Conservation (phyloP, 805 yeast genomes). For the Cyberlindnera samutprakarnensis region DNA sequence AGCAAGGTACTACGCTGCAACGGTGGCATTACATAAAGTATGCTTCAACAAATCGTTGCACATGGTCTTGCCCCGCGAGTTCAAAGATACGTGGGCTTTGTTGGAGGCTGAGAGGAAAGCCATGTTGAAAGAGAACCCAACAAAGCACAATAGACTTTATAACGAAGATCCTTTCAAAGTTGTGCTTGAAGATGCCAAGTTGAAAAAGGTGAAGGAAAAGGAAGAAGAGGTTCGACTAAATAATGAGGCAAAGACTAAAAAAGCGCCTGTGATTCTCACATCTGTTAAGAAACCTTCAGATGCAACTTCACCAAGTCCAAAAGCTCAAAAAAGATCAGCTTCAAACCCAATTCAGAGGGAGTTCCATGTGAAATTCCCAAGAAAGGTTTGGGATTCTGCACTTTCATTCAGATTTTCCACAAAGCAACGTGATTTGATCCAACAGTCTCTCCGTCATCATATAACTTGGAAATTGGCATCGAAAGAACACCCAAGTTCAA, state of each 20-base stretch:
- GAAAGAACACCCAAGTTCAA: conserved; percentile 3
- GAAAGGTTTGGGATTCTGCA: conserved; percentile 65
- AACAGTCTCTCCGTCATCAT: conserved; percentile 49
- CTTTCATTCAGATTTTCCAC: conserved; percentile 62
- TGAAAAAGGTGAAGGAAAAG: conserved; percentile 34
- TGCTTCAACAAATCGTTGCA: conserved; percentile 77
- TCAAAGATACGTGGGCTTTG: conserved; percentile 69
- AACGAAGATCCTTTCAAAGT: conserved; percentile 73
- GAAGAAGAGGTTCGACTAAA: conserved; percentile 38
- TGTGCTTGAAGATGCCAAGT: conserved; percentile 47
- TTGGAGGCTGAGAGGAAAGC: conserved; percentile 54
- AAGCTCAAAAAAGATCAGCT: background rate
- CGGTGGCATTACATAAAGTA: conserved; percentile 74
- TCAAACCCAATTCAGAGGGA: conserved; percentile 1
- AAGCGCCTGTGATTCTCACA: conserved; percentile 39
- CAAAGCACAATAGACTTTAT: conserved; percentile 45
- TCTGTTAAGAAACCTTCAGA: conserved; percentile 8
- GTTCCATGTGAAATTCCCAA: conserved; percentile 27
- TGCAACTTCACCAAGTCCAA: background rate
- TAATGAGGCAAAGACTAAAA: conserved; percentile 43
- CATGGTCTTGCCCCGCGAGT: conserved; percentile 81
- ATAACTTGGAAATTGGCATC: conserved; percentile 40
- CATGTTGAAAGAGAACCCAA: conserved; percentile 37
- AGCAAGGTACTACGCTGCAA: conserved; percentile 87
- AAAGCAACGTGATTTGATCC: conserved; percentile 55